Evolutionary conservation across 2,329 filamentous ascomycete species (phyloP).

Genomic region (Exophiala viscosa): DNA sequence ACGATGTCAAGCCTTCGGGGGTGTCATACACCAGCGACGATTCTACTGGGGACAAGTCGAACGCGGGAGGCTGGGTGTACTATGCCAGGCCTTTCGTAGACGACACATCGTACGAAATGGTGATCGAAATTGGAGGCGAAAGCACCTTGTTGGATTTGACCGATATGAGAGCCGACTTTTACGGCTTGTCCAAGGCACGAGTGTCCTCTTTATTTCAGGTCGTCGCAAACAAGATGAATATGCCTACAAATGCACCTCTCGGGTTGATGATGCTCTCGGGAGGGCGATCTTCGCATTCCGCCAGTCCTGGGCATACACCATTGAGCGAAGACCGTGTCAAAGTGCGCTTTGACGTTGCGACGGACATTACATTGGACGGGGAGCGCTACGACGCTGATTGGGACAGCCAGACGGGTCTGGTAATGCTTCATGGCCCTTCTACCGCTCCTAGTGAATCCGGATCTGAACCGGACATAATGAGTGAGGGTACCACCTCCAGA

Average conservation of each 20-base stretch:
- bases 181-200: slow-evolving; percentile 64
- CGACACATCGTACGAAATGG: slow-evolving; percentile 65
- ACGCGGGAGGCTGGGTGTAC: slow-evolving; percentile 57
- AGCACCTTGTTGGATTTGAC: slow-evolving; percentile 56
- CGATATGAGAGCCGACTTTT: slow-evolving; percentile 64
- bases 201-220: slow-evolving; percentile 73
- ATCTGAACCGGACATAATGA: slow-evolving; percentile 22
- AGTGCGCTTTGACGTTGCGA: slow-evolving; percentile 56
- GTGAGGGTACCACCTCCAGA: slow-evolving; percentile 13
- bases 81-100: slow-evolving; percentile 88
- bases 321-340: slow-evolving; percentile 67
- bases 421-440: slow-evolving; percentile 19
- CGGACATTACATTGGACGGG: slow-evolving; percentile 42
- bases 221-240: slow-evolving; percentile 72
- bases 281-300: slow-evolving; percentile 58
- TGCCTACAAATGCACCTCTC: slow-evolving; percentile 57
- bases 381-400: slow-evolving; percentile 30
- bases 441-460: slow-evolving; percentile 14
- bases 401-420: slow-evolving; percentile 15
- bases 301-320: slow-evolving; percentile 65
- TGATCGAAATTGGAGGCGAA: slow-evolving; percentile 72
- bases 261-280: slow-evolving; percentile 63
- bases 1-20: slow-evolving; percentile 86
- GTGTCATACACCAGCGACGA: slow-evolving; percentile 60
- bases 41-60: slow-evolving; percentile 17